Evolutionary conservation across 441 rosid genomes (phyloP).

Genomic region (Francoa sonchifolia): DNA sequence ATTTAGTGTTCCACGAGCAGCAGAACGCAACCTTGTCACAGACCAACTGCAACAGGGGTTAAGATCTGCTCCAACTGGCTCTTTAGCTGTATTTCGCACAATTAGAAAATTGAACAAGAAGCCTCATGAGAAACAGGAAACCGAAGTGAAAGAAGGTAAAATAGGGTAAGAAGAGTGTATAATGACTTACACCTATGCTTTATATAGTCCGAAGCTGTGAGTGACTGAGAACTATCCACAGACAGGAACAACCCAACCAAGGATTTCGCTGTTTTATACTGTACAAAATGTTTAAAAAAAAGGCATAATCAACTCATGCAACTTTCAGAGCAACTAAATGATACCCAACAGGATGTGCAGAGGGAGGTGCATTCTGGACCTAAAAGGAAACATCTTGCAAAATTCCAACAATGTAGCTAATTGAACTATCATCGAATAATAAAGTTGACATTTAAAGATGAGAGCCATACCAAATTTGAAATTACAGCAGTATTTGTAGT

Average conservation of each 20-base stretch:
- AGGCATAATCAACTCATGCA: constrained; percentile 2
- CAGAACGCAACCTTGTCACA: constrained; percentile 87
- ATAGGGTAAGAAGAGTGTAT: constrained; percentile 1
- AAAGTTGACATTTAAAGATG: constrained; percentile 11
- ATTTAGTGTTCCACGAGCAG: constrained; percentile 90
- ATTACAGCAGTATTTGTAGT: constrained; percentile 73
- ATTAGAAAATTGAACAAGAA: constrained; percentile 6
- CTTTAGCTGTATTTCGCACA: constrained; percentile 50
- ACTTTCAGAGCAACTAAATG: background rate
- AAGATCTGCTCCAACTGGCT: constrained; percentile 89
- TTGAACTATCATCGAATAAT: background rate
- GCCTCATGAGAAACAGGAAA: constrained; percentile 1
- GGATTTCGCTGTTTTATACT: constrained; percentile 92
- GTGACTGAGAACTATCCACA: constrained; percentile 64
- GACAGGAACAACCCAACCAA: constrained; percentile 65
- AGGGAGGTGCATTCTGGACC: too few species aligned
- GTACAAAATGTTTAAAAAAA: constrained; percentile 19
- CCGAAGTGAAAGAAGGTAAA: constrained; percentile 2
- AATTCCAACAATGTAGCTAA: background rate
- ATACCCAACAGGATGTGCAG: too few species aligned
- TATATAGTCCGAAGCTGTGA: constrained; percentile 58
- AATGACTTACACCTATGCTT: constrained; percentile 58
- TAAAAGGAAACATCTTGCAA: too few species aligned
- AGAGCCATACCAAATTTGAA: constrained; percentile 59
- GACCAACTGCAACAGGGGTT: constrained; percentile 94